phyloP scores from a whole-genome alignment of 2,329 filamentous ascomycete species.

The Trichoderma pleuroti region DNA sequence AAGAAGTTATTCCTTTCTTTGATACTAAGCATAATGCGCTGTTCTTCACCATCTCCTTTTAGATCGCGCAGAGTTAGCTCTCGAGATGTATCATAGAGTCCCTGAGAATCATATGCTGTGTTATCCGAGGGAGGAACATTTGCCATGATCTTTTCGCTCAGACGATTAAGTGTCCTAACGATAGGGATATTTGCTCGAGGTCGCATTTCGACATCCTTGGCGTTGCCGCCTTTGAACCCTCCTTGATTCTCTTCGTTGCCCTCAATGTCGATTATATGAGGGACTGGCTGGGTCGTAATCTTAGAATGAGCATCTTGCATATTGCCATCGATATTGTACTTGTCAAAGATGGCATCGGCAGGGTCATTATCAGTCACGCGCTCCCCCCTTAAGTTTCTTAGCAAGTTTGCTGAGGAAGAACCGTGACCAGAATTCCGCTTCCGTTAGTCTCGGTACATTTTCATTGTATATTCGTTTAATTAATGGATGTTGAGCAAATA shows the following conservation, averaged over 20 bases:
- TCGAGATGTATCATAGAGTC: slow-evolving; percentile 70
- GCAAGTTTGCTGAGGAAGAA: slow-evolving; percentile 91
- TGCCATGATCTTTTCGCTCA: slow-evolving; percentile 91
- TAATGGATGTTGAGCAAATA: slow-evolving; percentile 88
- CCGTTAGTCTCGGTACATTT: slow-evolving; percentile 76
- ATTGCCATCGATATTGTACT: slow-evolving; percentile 75
- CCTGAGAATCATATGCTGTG: slow-evolving; percentile 53
- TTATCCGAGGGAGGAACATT: slow-evolving; percentile 77
- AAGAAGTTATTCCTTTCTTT: slow-evolving; percentile 85
- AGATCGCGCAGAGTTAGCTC: slow-evolving; percentile 78
- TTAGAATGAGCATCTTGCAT: slow-evolving; percentile 49
- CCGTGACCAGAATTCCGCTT: slow-evolving; percentile 83
- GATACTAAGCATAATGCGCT: slow-evolving; percentile 79
- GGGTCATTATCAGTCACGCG: slow-evolving; percentile 74
- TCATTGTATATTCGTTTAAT: slow-evolving; percentile 91
- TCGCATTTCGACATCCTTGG: slow-evolving; percentile 86
- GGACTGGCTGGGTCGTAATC: slow-evolving; percentile 64
- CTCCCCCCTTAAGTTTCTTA: slow-evolving; percentile 89
- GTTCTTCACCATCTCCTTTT: slow-evolving; percentile 67
- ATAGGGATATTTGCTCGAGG: slow-evolving; percentile 80
- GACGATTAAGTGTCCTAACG: slow-evolving; percentile 79
- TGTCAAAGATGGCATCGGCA: slow-evolving; percentile 76
- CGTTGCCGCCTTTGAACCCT: slow-evolving; percentile 74
- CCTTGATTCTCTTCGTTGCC: slow-evolving; percentile 95
- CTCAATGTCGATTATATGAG: slow-evolving; percentile 86